A percentile compares a stretch with the other conserved stretches of the same genome.
phyloP scores from a whole-genome alignment of 176 grass and related monocot genomes.

The Pontederia crassipes region DNA sequence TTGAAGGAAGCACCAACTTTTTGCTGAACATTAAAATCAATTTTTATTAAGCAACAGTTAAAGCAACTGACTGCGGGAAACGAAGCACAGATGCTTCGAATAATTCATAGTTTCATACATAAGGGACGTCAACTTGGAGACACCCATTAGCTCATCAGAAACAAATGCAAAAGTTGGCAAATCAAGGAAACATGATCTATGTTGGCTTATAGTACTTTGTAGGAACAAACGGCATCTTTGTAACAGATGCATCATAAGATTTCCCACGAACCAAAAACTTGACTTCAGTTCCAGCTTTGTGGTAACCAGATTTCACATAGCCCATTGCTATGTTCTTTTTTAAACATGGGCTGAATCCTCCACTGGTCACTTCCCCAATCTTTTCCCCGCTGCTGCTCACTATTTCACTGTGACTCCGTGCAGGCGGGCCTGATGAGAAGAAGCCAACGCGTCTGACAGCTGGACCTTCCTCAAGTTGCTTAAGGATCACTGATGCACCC shows the following conservation, averaged over 20 bases:
- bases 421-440: conserved; percentile 69
- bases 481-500: conserved; percentile 82
- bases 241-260: conserved; percentile 52
- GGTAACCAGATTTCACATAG: conserved; percentile 78
- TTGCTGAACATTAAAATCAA: no score
- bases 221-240: conserved; percentile 99
- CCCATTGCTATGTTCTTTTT: conserved; percentile 99
- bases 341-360: conserved; percentile 92
- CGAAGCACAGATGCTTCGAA: no score
- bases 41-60: no score
- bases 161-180: not conserved
- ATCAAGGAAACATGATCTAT: conserved; percentile 18
- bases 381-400: conserved; percentile 52
- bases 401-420: conserved; percentile 79
- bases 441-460: conserved; percentile 76
- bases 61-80: no score
- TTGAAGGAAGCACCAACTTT: no score
- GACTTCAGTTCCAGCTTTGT: conserved; percentile 86
- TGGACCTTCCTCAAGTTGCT: conserved; percentile 85
- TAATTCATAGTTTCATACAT: no score
- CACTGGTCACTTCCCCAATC: conserved; percentile 91
- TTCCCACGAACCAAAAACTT: conserved; percentile 83
- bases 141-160: not conserved
- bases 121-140: not conserved
- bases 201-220: conserved; percentile 88